Base-by-base conservation (phyloP, 306 rosid genomes). In the Fragaria iinumae region DNA sequence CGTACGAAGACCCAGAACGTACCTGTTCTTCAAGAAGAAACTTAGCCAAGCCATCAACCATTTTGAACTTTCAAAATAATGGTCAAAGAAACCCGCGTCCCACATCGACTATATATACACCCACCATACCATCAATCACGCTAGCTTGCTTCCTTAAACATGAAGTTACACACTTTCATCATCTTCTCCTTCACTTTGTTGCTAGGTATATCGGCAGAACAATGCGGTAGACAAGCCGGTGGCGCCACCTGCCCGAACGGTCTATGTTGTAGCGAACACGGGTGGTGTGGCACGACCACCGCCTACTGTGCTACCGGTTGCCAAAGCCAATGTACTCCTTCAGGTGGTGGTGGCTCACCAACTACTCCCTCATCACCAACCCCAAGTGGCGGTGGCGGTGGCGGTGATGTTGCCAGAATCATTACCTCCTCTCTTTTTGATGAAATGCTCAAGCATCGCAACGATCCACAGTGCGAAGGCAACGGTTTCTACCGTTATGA, bases 401-500 rank as follows among this genome's bases (percentile, higher is more conserved):
- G n/a, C 6, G 38, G 56, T 11, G 80, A 23, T n/a, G 76, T 89
- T 0, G 41, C 70, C 10, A n/a, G 81, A 77, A 20, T 88, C 69
- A 73, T 87, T 25, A 72, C 82, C 5, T 1, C 84, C 6, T 16
- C 82, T n/a, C 50, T 77, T 38, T 91, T 86, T 49, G 69, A 88
- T 25, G 63, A 76, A 49, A 67, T 88, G 86, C 90, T 91, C 0
- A 87, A 76, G 56, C 81, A 88, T 34, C 85, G 93, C 0, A 62
- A 84, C 0, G 93, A 85, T 56, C 47, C 11, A 3, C 72, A 3
- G 0, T 91, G 97, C 72, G 60, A 36, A 0, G 80, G 76, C 8
- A 44, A 13, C 3, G 91, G 93, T 0, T 92, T 88, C 50, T 90
- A 90, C 76, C 81, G 81, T 1, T 92, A 87, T 44, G 84, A 84